phyloP scores from a whole-genome alignment of 2,329 filamentous ascomycete genomes.

The Emergomyces orientalis region DNA sequence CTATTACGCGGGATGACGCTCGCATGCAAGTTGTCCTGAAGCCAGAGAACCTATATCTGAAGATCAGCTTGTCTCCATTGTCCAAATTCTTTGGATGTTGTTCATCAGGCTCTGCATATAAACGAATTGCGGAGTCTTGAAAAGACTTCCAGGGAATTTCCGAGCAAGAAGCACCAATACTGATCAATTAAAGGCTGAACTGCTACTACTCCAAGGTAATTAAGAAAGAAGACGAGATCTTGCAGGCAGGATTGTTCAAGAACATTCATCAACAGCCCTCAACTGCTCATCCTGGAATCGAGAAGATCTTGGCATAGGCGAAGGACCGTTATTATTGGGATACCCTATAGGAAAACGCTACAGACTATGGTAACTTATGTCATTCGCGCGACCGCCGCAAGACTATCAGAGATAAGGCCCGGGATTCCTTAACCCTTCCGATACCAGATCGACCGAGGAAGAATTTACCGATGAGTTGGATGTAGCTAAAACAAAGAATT shows the following conservation, averaged over 20 bases:
- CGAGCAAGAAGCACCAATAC: neutral
- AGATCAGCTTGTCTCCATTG: neutral
- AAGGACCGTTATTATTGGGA: neutral
- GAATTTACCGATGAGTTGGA: conserved; percentile 14
- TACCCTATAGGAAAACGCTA: neutral
- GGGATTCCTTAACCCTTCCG: conserved; percentile 10
- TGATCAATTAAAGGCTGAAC: neutral
- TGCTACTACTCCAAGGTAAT: neutral
- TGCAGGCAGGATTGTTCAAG: neutral
- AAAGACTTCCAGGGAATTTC: neutral
- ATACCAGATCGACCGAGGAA: conserved; percentile 8
- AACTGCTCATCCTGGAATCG: neutral
- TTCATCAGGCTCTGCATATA: neutral
- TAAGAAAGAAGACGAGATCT: neutral
- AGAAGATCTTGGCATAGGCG: neutral
- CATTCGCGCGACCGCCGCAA: conserved; percentile 6
- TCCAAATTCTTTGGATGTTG: neutral
- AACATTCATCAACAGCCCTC: neutral
- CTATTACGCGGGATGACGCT: too few species aligned
- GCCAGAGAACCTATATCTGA: neutral
- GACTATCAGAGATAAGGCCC: neutral
- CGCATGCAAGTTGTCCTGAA: neutral
- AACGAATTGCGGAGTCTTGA: neutral
- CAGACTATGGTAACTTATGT: neutral
- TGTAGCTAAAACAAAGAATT: too few species aligned